Base-by-base conservation (phyloP, 441 rosid species). In the Cnidoscolus chayamansa region DNA sequence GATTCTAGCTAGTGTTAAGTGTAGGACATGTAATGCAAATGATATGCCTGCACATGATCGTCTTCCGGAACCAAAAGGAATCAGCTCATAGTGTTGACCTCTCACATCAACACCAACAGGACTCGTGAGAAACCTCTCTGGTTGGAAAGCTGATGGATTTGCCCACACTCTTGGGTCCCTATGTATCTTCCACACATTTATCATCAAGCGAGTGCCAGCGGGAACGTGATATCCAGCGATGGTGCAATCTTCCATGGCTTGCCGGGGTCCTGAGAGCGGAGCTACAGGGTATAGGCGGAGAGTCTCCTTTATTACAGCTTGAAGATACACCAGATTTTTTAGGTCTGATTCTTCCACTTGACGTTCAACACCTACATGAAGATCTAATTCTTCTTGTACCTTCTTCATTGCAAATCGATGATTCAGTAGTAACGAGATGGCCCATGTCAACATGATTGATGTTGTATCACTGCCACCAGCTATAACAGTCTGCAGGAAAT, bases 181-280 rank as follows among this genome's bases (percentile, higher is more conserved):
- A 43, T 81, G 89, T 51, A 85, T 84, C 73, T 85, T 85, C 89
- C 89, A 88, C 6, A 77, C 79, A 50, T 85, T 85, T 47, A 90
- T 80, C 1, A 86, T n/a, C 79, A 87, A 61, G 11, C 86, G 85
- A 2, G 87, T 85, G 60, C 88, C 87, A 0, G 74, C 69, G 4
- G 82, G 54, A 15, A 87, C 81, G 32, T 76, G 75, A 59, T 84
- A 82, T 19, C 87, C 89, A 2, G 72, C 78, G 40, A 89, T 43
- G 0, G 32, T 77, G 81, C 94, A 87, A 45, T 85, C 94, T 64
- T 81, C 83, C 73, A 76, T 73, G 56, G 84, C 82, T 50, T 84
- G 88, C 15, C 85, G 77, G 1, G 82, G 88, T 8, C 87, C 88
- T 60, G 78, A 61, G 4, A 88, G 83, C 0, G 88, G 88, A 53